Evolutionary conservation across 805 yeast genomes (phyloP).

Genomic region (Alloascoidea hylecoeti): DNA sequence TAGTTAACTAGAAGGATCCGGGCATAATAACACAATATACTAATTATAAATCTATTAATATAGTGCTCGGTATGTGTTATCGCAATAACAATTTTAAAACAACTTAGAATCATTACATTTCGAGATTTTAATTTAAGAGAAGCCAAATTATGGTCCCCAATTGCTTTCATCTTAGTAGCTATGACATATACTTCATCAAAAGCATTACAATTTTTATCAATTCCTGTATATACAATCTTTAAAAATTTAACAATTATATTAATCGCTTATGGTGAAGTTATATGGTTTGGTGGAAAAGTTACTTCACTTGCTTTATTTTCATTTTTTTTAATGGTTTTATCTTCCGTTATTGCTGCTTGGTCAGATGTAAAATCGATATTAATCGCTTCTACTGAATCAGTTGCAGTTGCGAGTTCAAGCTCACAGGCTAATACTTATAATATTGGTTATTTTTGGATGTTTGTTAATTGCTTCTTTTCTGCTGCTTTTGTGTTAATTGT

Average conservation of each 20-base stretch:
- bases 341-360: slow-evolving; percentile 67
- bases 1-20: no score
- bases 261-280: slow-evolving; percentile 78
- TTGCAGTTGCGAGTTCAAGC: slow-evolving; percentile 19
- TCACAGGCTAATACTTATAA: no score
- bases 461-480: slow-evolving; percentile 66
- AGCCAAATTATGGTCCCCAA: slow-evolving; percentile 71
- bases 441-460: slow-evolving; percentile 79
- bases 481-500: slow-evolving; percentile 70
- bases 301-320: slow-evolving; percentile 69
- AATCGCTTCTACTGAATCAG: slow-evolving; percentile 20
- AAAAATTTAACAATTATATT: slow-evolving; percentile 74
- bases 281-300: slow-evolving; percentile 76
- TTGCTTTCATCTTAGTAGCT: slow-evolving; percentile 56
- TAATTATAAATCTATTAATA: no score
- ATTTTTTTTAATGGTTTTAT: slow-evolving; percentile 66
- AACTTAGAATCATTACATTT: slow-evolving; percentile 53
- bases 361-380: no score
- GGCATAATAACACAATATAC: no score
- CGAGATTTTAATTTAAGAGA: slow-evolving; percentile 65
- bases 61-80: slow-evolving; percentile 46
- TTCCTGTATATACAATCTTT: slow-evolving; percentile 78
- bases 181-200: slow-evolving; percentile 79
- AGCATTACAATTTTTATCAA: slow-evolving; percentile 60
- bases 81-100: slow-evolving; percentile 45